A percentile compares a stretch with the other conserved stretches of the same genome.
Evolutionary conservation across 2,329 filamentous ascomycete genomes (phyloP).

Genomic region (Pseudogymnoascus sp.): DNA sequence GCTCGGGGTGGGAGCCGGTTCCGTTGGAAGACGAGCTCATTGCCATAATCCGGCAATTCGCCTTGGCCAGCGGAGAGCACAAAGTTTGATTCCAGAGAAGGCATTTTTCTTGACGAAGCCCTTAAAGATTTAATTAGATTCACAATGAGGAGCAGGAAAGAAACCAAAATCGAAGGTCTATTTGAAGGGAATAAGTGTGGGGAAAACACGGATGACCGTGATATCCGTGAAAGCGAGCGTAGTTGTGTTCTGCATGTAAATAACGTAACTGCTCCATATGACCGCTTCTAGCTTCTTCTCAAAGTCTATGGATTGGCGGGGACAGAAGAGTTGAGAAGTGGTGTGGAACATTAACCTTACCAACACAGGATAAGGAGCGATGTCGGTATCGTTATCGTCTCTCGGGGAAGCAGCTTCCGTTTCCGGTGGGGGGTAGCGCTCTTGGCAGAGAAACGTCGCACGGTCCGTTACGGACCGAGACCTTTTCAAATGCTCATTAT

Average conservation of each 20-base stretch:
- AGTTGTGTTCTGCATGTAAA: not conserved
- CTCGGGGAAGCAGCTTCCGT: not conserved
- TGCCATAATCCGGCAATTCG: constrained; percentile 37
- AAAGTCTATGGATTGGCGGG: not conserved
- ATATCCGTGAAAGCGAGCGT: not conserved
- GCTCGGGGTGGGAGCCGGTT: constrained; percentile 45
- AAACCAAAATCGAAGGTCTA: not conserved
- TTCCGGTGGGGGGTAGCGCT: not conserved
- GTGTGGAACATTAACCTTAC: not conserved
- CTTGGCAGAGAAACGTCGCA: not conserved
- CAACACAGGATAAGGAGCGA: not conserved
- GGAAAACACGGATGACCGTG: not conserved
- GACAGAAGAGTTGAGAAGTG: not conserved
- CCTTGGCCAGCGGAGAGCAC: constrained; percentile 18
- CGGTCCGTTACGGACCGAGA: not conserved
- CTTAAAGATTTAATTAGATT: not conserved
- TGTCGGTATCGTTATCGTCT: not conserved
- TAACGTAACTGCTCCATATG: not conserved
- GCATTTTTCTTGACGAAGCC: not conserved
- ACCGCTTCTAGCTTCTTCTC: not conserved
- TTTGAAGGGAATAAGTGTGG: not conserved
- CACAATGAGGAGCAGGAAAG: no score
- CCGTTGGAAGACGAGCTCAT: constrained; percentile 43
- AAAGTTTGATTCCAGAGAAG: not conserved
- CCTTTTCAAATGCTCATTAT: not conserved